These are phyloP conservation scores for Cladophialophora chaetospira DNA, from an alignment of 2,329 filamentous ascomycete species.

Conservation along the genomic window DNA sequence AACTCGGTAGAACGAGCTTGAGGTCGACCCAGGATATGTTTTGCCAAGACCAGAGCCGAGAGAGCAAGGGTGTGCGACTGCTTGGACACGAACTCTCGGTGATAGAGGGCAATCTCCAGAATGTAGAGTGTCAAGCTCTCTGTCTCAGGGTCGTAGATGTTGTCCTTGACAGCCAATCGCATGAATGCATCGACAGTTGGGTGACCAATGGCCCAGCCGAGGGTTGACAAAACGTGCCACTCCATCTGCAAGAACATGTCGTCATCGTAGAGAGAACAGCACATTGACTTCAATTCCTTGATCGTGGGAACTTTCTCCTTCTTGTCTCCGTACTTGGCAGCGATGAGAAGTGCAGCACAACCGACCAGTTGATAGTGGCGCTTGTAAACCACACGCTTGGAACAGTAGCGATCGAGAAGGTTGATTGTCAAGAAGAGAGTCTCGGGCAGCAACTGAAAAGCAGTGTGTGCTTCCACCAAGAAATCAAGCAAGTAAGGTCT, in stretches of 20 bases:
- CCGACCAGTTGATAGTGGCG: constrained; percentile 98
- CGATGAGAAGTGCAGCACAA: constrained; percentile 92
- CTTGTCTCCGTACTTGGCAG: constrained; percentile 97
- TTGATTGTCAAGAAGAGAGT: constrained; percentile 96
- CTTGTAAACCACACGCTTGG: constrained; percentile 96
- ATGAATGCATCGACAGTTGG: constrained; percentile 94
- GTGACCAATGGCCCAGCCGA: constrained; percentile 95
- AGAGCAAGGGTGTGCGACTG: constrained; percentile 88
- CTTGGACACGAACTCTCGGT: constrained; percentile 93
- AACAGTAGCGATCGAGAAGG: constrained; percentile 96
- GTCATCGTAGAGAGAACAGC: constrained; percentile 95
- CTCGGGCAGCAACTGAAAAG: constrained; percentile 89
- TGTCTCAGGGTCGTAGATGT: constrained; percentile 75
- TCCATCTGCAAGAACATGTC: constrained; percentile 99
- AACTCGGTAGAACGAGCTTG: constrained; percentile 77
- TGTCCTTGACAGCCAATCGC: constrained; percentile 79
- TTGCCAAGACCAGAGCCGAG: constrained; percentile 79
- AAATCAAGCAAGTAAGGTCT: constrained; percentile 97
- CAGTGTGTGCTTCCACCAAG: constrained; percentile 92
- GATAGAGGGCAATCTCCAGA: constrained; percentile 90
- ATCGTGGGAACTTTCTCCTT: constrained; percentile 99
- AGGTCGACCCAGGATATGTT: constrained; percentile 79
- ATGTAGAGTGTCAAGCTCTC: constrained; percentile 96
- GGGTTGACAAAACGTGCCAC: constrained; percentile 97
- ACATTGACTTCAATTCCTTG: constrained; percentile 97